Evolutionary conservation across 306 rosid genomes (phyloP), one percentile per base, ranked within the genome.

Genomic region (Trifolium repens): DNA sequence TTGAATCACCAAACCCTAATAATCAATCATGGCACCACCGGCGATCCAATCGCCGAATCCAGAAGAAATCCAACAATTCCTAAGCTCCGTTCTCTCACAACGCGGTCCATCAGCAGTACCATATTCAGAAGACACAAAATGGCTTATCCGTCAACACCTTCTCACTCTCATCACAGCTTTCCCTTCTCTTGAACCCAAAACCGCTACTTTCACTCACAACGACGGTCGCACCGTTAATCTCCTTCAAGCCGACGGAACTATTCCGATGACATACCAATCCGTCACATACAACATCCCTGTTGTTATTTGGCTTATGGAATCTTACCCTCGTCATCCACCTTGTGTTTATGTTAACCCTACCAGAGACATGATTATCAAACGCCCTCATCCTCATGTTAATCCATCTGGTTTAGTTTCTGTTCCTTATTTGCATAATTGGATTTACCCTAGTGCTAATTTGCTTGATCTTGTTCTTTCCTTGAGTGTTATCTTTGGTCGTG

Each of bases 51-150:
- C 96, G 66, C 81, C 86, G 69, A 83, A 82, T 40, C 88, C 86
- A 0, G 87, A 85, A 47, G 27, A 73, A 46, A 80, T 88, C 55
- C 93, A 74, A 9, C 93, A 91, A 47, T 96, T 96, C 81, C 81
- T 96, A 8, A 96, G 88, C 89, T 85, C 92, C n/a, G 91, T 96
- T n/a, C 94, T 96, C 30, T 96, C 99, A 1, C 99, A 92, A 47
- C 96, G 98, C 8, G 99, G 99, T 26, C 99, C 98, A 22, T 80
- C 97, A 0, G 91, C 97, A 5, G 92, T 94, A 0, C 99, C 99
- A 0, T 96, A 96, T 66, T 53, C 91, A 1, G 97, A 92, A 50
- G 98, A 96, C 57, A 82, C 92, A 1, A 96, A 96, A 71, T 92
- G 99, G 98, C 86, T 84, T 4, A 92, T 96, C 88, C 98, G 99